Evolutionary conservation across 345 rosid genomes (phyloP).

Genomic region (Syzygium oleosum): DNA sequence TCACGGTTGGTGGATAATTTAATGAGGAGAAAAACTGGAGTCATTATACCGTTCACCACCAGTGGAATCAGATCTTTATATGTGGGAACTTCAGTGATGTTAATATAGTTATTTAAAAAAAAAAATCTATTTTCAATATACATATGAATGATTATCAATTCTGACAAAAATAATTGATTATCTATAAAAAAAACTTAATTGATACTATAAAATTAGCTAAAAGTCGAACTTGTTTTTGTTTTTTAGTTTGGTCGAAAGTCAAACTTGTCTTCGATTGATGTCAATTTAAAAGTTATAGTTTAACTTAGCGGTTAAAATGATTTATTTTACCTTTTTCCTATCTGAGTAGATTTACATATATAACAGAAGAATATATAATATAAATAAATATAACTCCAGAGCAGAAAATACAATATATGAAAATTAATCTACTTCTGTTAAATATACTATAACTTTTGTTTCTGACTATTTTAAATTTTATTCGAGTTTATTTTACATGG

Average conservation of each 20-base stretch:
- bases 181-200: neutral
- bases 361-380: neutral
- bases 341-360: neutral
- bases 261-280: neutral
- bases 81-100: neutral
- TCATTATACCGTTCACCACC: neutral
- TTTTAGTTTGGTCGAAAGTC: too few species aligned
- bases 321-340: neutral
- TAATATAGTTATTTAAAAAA: neutral
- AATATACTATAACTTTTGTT: neutral
- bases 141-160: neutral
- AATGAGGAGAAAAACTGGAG: neutral
- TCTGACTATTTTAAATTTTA: neutral
- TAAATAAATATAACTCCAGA: neutral
- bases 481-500: neutral
- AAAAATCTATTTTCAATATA: neutral
- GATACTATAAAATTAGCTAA: neutral
- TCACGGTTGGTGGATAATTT: neutral
- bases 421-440: neutral
- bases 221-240: neutral
- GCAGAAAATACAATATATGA: neutral
- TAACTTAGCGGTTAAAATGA: neutral
- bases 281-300: neutral
- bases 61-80: neutral
- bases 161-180: neutral